Base-by-base conservation (phyloP, 371 early-diverging fungal genomes). In the Mucor piriformis region DNA sequence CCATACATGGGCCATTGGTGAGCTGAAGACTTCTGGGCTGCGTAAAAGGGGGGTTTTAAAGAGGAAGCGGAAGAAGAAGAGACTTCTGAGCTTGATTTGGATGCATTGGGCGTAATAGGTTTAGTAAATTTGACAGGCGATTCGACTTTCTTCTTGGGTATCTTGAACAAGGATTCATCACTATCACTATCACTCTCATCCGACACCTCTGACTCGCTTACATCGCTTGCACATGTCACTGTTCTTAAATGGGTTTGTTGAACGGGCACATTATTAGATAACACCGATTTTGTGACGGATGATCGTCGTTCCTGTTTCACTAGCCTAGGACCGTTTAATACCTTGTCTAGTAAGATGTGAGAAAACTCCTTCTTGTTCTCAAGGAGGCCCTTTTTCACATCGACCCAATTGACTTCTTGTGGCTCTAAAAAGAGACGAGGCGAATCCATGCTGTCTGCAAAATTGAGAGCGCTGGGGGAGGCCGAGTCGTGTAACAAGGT, bases 221-320 rank as follows among this genome's bases (percentile, higher is more conserved):
- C 66, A 42, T 79, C 76, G 38, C 80, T 80, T 2, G 77, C 75
- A 55, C 63, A 73, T 24, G 70, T 71, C 0, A 66, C 50, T 15
- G 66, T 63, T 53, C 69, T 42, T n/a, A 61, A 50, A 35, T 64
- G 61, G 0, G 57, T 58, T 21, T 33, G 59, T 27, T 57, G 63
- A 21, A 21, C 21, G 38, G 50, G 42, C 8, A 18, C 8, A 18
- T n/a, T 42, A 27, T 57, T 46, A 33, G 24, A 33, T 29, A 21
- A 6, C 15, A 25, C 1, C 21, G 46, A n/a, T 46, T 55, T 40
- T 16, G 32, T 43, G 29, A 29, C 29, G 29, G 33, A 32, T 29
- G 33, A 15, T 29, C 43, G 29, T 29, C 33, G 27, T 24, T 54
- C 46, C 29, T 54, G 43, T 27, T 42, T 25, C 1, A 16, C 40